Evolutionary conservation across 192 early-diverging fungal species (phyloP).

Genomic region (Umbelopsis isabellina): DNA sequence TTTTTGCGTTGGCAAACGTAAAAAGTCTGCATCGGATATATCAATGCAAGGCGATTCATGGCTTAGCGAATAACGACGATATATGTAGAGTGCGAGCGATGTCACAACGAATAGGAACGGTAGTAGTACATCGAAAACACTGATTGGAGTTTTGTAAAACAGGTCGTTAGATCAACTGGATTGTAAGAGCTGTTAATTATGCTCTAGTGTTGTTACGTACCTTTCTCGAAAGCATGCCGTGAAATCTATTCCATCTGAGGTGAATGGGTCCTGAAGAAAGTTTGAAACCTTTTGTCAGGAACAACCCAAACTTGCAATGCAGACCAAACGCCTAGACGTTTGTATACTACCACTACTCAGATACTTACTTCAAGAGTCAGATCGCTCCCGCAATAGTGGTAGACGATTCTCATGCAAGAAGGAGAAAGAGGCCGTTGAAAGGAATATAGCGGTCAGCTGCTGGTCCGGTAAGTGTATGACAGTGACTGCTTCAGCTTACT

Average conservation of each 20-base stretch:
- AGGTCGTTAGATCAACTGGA: not conserved
- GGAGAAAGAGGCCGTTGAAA: slow-evolving; percentile 14
- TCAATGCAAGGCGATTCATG: not conserved
- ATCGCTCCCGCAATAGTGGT: slow-evolving; percentile 23
- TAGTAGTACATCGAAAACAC: slow-evolving; percentile 9
- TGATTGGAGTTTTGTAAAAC: slow-evolving; percentile 3
- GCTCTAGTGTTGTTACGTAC: not conserved
- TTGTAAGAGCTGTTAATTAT: not conserved
- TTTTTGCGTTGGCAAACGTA: slow-evolving; percentile 32
- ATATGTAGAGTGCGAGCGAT: slow-evolving; percentile 3
- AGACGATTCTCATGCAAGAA: slow-evolving; percentile 24
- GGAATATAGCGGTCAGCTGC: slow-evolving; percentile 1
- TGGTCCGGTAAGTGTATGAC: slow-evolving; percentile 3
- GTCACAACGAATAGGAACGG: slow-evolving; percentile 6
- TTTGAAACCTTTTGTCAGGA: slow-evolving; percentile 17
- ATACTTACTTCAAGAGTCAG: slow-evolving; percentile 20
- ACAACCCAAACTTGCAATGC: not conserved
- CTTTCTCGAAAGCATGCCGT: slow-evolving; percentile 17
- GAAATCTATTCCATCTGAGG: slow-evolving; percentile 22
- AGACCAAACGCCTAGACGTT: not conserved
- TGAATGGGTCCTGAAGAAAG: slow-evolving; percentile 7
- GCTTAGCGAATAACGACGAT: not conserved
- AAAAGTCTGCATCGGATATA: slow-evolving; percentile 24
- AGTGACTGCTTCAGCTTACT: slow-evolving; percentile 10
- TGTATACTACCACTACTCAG: not conserved